Evolutionary conservation across 495 filamentous ascomycete genomes (phyloP).

Genomic region (Daldinia bambusicola): DNA sequence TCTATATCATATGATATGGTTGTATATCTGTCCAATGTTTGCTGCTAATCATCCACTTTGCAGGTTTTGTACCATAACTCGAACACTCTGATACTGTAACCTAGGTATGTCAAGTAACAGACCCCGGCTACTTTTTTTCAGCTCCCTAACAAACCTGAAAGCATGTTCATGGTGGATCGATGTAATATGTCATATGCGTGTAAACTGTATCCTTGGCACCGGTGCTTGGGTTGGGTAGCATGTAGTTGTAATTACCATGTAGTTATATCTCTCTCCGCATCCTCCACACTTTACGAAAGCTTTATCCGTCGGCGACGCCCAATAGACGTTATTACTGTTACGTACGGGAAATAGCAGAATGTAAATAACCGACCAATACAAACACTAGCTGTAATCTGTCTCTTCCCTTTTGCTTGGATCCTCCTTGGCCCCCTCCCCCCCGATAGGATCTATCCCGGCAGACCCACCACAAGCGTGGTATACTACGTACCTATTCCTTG

Average conservation of each 20-base stretch:
- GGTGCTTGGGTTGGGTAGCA: neutral
- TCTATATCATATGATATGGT: too few relatives aligned
- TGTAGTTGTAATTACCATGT: neutral
- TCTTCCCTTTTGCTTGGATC: constrained; percentile 18
- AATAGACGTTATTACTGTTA: constrained; percentile 23
- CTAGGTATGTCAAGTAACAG: neutral
- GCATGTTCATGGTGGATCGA: neutral
- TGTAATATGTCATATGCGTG: neutral
- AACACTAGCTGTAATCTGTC: constrained; percentile 18
- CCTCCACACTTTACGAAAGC: constrained; percentile 12
- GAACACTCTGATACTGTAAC: too few relatives aligned
- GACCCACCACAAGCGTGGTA: neutral
- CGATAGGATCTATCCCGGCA: constrained; percentile 6
- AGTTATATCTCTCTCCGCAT: too few relatives aligned
- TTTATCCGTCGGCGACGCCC: constrained; percentile 14
- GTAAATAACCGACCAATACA: constrained; percentile 32
- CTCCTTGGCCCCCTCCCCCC: constrained; percentile 1
- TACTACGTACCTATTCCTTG: neutral
- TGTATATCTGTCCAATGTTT: neutral
- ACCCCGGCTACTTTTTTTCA: constrained; percentile 1
- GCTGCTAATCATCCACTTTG: neutral
- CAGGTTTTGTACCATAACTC: neutral
- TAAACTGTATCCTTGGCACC: constrained; percentile 2
- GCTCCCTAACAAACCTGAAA: neutral
- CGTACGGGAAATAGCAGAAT: constrained; percentile 26